Conservation (phyloP, 306 rosid species). For the Vigna mungo region DNA sequence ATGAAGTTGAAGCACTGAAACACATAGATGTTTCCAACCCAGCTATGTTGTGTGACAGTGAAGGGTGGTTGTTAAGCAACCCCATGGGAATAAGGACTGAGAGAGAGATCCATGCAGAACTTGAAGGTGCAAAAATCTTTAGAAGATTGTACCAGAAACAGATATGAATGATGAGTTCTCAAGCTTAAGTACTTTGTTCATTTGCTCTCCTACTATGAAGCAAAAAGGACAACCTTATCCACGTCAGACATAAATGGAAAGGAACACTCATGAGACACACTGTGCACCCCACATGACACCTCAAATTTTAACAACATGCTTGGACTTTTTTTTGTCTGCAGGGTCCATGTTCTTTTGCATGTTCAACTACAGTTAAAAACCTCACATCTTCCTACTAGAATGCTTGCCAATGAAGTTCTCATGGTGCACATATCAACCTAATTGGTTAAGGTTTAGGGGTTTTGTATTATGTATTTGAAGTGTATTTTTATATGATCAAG, state of each 20-base stretch:
- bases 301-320: constrained; percentile 3
- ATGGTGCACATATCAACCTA: neutral
- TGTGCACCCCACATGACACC: neutral
- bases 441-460: neutral
- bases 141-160: constrained; percentile 76
- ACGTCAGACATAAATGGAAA: constrained; percentile 13
- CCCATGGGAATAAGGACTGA: constrained; percentile 90
- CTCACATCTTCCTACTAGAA: neutral
- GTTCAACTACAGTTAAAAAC: constrained; percentile 23
- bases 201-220: constrained; percentile 1
- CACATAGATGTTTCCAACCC: constrained; percentile 56
- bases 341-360: neutral
- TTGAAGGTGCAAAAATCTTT: constrained; percentile 74
- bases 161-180: constrained; percentile 34
- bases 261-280: constrained; percentile 4
- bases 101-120: constrained; percentile 93
- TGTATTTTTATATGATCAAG: neutral
- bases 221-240: constrained; percentile 19
- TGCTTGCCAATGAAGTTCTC: constrained; percentile 11
- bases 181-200: neutral
- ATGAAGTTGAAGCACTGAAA: constrained; percentile 55
- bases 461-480: neutral
- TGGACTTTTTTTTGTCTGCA: constrained; percentile 10
- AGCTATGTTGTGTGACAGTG: constrained; percentile 56
- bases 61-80: constrained; percentile 87